A percentile compares a stretch with the other conserved stretches of the same genome.
Evolutionary conservation across 768 basidiomycete species (phyloP).

Genomic region (Mycena rosella): DNA sequence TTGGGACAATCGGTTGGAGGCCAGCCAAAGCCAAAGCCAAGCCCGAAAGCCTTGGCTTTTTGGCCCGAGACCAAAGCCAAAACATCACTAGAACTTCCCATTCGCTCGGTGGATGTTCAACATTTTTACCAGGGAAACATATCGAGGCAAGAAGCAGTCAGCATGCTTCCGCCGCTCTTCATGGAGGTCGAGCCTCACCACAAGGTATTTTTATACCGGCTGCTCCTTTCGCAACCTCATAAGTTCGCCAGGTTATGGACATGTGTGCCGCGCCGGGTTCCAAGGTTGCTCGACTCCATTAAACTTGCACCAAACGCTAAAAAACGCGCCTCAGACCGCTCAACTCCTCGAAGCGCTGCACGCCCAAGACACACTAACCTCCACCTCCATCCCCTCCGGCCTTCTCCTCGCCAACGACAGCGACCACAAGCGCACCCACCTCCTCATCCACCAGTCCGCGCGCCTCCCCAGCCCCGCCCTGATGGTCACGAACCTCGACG

Average conservation of each 20-base stretch:
- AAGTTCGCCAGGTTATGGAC: constrained; percentile 79
- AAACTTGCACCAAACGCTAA: background rate
- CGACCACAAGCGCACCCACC: constrained; percentile 93
- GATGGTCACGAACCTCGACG: constrained; percentile 97
- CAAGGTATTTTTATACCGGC: constrained; percentile 59
- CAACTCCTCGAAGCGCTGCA: constrained; percentile 97
- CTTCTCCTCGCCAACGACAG: constrained; percentile 96
- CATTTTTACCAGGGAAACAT: constrained; percentile 80
- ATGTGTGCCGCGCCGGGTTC: constrained; percentile 99
- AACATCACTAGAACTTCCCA: too few relatives aligned
- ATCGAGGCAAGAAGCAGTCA: constrained; percentile 96
- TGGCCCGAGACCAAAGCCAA: too few relatives aligned
- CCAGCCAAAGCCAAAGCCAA: too few relatives aligned
- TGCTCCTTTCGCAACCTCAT: background rate
- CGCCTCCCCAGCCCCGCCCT: constrained; percentile 92
- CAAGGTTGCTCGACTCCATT: constrained; percentile 67
- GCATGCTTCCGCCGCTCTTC: constrained; percentile 98
- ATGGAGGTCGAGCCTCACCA: constrained; percentile 96
- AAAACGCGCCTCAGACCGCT: constrained; percentile 72
- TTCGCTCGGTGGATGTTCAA: background rate
- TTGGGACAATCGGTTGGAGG: too few relatives aligned
- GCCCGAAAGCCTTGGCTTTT: too few relatives aligned
- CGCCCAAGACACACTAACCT: constrained; percentile 73
- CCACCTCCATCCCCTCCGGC: constrained; percentile 81
- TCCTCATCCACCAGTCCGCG: constrained; percentile 97